Base-by-base conservation (phyloP, 768 basidiomycete genomes). In the Pholiota molesta region DNA sequence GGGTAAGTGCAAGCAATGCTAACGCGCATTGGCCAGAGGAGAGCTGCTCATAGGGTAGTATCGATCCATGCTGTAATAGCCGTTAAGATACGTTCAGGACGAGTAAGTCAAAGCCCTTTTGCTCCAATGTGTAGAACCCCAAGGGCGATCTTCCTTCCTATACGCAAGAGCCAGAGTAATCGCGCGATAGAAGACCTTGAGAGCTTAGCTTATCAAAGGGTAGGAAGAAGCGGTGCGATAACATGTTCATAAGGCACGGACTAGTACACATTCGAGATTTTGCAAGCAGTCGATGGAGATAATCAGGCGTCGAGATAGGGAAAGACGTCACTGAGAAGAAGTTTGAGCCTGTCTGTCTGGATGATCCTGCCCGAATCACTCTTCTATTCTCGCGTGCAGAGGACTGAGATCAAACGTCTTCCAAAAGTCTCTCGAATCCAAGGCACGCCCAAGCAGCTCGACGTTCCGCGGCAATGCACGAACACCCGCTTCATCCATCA, bases 351-450 rank as follows among this genome's bases (percentile, higher is more conserved):
- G 9, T n/a, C n/a, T n/a, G n/a, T n/a, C 21, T 13, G n/a, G 17
- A 33, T n/a, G 5, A 13, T 13, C n/a, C 28, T 23, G 16, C 37
- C 7, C 14, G 19, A 9, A 35, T 51, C 9, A 49, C 29, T 58
- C 62, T 47, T 72, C 78, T 57, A 78, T 60, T 42, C 75, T 73
- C n/a, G 76, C 75, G 62, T 74, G 76, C 16, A 78, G 55, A 8
- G 84, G 85, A 52, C 71, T 76, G 33, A 85, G 67, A 29, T 69
- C 74, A 65, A 84, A 84, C 3, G 73, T 77, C 17, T 65, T 64
- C 86, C 87, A 89, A 62, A 89, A 88, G 55, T 88, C 86, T 39
- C 82, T 75, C 40, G 84, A 84, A 68, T 88, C 86, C 63, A 87
- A 70, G 3, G 81, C 83, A 33, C 85, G 69, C 0, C 87, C 86